A percentile compares a stretch with the other conserved stretches of the same genome.
Evolutionary conservation across 228 moss, liverwort and hornwort genomes (phyloP).

Genomic region (Sphagnum magellanicum): DNA sequence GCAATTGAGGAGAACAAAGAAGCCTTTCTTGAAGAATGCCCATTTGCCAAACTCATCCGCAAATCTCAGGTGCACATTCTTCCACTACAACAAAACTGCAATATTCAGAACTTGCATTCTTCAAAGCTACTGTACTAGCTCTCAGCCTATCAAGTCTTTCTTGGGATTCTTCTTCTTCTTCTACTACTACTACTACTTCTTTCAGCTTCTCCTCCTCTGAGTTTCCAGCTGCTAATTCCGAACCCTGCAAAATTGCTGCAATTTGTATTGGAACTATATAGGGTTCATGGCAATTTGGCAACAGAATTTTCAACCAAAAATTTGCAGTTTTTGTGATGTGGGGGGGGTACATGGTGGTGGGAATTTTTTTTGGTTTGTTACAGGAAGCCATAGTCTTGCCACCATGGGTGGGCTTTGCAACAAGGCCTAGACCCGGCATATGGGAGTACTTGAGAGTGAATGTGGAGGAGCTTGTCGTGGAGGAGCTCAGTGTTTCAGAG

Average conservation of each 20-base stretch:
- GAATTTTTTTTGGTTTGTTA: too few relatives aligned
- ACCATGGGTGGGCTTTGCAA: conserved; percentile 84
- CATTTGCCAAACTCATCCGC: conserved; percentile 52
- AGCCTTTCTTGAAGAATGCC: conserved; percentile 42
- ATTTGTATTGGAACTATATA: too few relatives aligned
- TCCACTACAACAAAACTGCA: too few relatives aligned
- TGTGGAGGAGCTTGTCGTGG: conserved; percentile 67
- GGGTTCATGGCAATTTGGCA: background rate
- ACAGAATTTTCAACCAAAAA: too few relatives aligned
- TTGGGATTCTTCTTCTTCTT: background rate
- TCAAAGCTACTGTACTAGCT: background rate
- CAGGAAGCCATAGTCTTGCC: conserved; percentile 87
- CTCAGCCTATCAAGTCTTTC: background rate
- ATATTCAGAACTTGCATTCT: background rate
- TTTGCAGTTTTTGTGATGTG: too few relatives aligned
- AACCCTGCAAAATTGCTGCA: too few relatives aligned
- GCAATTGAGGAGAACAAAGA: conserved; percentile 24
- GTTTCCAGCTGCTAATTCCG: background rate
- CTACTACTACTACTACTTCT: background rate
- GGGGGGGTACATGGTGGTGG: too few relatives aligned
- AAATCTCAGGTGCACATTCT: conserved; percentile 49
- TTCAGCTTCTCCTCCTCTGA: background rate
- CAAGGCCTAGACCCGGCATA: conserved; percentile 76
- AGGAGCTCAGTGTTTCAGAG: conserved; percentile 61
- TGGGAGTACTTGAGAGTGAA: conserved; percentile 92